These are phyloP conservation scores for Gaeumannomyces tritici DNA, from an alignment of 2,329 filamentous ascomycete genomes.

Conservation along the genomic window DNA sequence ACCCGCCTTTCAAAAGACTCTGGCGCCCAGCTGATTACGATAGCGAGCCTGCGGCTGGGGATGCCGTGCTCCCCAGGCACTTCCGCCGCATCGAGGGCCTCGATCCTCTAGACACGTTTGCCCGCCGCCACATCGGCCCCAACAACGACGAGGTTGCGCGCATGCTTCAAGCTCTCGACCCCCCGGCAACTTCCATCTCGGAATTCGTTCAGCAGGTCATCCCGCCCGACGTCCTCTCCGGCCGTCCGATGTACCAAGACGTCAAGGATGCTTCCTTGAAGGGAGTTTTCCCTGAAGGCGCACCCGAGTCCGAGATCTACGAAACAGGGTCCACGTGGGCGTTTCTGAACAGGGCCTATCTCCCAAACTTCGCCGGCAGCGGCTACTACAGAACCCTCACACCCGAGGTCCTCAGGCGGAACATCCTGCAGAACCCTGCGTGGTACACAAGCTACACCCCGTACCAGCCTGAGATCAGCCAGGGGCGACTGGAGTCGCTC, in stretches of 20 bases:
- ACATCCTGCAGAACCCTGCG: constrained; percentile 82
- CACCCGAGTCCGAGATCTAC: constrained; percentile 50
- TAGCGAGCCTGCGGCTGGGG: no score
- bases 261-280: constrained; percentile 25
- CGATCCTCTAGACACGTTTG: constrained; percentile 50
- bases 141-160: constrained; percentile 56
- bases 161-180: constrained; percentile 75
- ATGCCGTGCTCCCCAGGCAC: not conserved
- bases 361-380: constrained; percentile 68
- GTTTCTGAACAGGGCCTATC: constrained; percentile 18
- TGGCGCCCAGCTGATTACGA: no score
- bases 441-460: constrained; percentile 99
- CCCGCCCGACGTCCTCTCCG: constrained; percentile 65
- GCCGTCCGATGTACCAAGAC: constrained; percentile 11
- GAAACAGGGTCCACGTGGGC: constrained; percentile 25
- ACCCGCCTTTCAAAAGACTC: no score
- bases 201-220: constrained; percentile 80
- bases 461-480: constrained; percentile 95
- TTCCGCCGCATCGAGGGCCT: not conserved
- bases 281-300: constrained; percentile 21
- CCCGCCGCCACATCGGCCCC: constrained; percentile 80
- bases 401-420: constrained; percentile 84
- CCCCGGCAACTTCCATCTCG: constrained; percentile 64
- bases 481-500: constrained; percentile 83
- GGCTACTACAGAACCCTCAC: constrained; percentile 82